Base-by-base conservation (phyloP, 2,329 filamentous ascomycete species). In the Chaetothyriales sp. region DNA sequence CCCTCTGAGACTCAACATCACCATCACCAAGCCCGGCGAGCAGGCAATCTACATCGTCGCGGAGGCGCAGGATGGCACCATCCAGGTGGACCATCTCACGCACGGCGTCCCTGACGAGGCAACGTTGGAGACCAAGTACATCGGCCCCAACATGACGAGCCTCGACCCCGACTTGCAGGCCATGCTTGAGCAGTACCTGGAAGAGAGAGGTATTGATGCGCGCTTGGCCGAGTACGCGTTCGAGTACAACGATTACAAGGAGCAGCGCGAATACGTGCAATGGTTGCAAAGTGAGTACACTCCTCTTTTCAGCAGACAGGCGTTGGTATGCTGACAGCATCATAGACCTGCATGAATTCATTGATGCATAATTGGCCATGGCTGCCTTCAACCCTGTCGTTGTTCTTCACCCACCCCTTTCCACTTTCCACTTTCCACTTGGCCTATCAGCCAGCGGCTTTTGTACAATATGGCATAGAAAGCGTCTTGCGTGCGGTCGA, bases 201-300 rank as follows among this genome's bases (percentile, higher is more conserved):
- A 95, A 70, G 92, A 95, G 78, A 81, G 92, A 62, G 92, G 90
- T 58, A 81, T 98, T 70, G 88, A 90, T 64, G 82, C 85, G 62
- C 80, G 83, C 54, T 78, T 98, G 62, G 90, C 89, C 50, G 73
- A 89, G 60, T 95, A 97, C 70, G 83, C 94, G 45, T 88, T 89
- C 40, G 89, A 97, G 69, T 98, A 95, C 73, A 89, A 97, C 65
- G 89, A 97, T 67, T 81, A 86, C 72, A 98, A 98, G 83, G 92
- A 98, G 80, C 90, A 97, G 80, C 85, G 82, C 73, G 92, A 98
- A 77, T 98, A 98, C 70, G 74, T 94, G 56, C 74, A 78, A 60
- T 98, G 94, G 92, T 74, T 98, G 69, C 78, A 82, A 69, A 81
- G 77, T 78, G 69, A 69, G 75, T 69, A 7, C 1, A 28, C 64